These are phyloP conservation scores for Arxiozyma slooffiae DNA, from an alignment of 1,139 yeast genomes.

Conservation along the genomic window DNA sequence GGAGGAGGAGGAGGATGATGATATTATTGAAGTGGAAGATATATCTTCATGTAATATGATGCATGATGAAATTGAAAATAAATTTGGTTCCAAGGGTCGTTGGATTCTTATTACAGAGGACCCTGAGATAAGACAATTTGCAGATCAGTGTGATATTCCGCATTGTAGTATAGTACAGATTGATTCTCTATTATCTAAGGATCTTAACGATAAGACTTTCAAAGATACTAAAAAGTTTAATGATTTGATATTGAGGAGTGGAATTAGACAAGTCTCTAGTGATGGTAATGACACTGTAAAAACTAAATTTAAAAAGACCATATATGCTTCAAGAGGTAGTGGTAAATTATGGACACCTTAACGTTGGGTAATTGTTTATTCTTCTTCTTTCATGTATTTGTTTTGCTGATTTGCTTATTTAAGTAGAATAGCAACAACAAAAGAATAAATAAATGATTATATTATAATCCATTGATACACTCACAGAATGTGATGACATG, in stretches of 20 bases:
- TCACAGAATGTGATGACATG: neutral
- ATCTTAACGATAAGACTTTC: constrained; percentile 20
- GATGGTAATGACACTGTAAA: constrained; percentile 22
- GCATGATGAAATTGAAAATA: neutral
- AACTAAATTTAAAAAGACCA: constrained; percentile 23
- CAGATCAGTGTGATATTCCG: constrained; percentile 23
- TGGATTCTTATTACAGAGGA: constrained; percentile 30
- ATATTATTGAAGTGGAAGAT: constrained; percentile 1
- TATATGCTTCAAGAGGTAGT: constrained; percentile 27
- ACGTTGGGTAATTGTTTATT: neutral
- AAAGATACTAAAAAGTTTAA: constrained; percentile 22
- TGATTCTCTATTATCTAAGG: constrained; percentile 22
- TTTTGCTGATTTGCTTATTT: neutral
- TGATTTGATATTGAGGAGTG: constrained; percentile 16
- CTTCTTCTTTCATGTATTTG: neutral
- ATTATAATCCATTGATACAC: neutral
- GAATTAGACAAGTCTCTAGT: constrained; percentile 14
- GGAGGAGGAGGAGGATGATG: constrained; percentile 8
- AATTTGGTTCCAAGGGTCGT: constrained; percentile 1
- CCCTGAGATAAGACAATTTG: constrained; percentile 19
- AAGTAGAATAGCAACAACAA: neutral
- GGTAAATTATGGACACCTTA: constrained; percentile 29
- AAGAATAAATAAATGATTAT: neutral
- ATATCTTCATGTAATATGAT: neutral
- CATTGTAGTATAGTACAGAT: constrained; percentile 25